Evolutionary conservation across 2,329 filamentous ascomycete species (phyloP).

Genomic region (Cordyceps tenuipes): DNA sequence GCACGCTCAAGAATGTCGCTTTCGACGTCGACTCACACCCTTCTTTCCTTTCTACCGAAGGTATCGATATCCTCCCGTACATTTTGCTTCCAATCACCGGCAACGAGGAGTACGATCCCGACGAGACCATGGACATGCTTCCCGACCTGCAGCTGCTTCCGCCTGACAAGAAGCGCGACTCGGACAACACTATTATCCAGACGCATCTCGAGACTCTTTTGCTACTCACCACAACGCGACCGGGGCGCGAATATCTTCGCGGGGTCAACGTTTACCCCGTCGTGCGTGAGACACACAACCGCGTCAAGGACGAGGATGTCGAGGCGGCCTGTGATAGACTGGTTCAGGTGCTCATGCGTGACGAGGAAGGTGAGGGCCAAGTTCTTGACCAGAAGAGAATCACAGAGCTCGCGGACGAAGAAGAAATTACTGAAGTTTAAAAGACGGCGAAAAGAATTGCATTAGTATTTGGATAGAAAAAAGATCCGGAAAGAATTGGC

Average conservation of each 20-base stretch:
- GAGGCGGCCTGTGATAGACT: conserved; percentile 78
- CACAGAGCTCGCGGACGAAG: conserved; percentile 41
- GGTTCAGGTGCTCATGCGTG: conserved; percentile 80
- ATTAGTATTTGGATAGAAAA: conserved; percentile 3
- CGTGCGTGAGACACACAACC: conserved; percentile 74
- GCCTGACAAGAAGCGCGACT: conserved; percentile 80
- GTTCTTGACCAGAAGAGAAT: conserved; percentile 32
- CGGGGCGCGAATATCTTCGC: conserved; percentile 67
- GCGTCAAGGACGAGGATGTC: conserved; percentile 70
- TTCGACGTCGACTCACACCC: conserved; percentile 73
- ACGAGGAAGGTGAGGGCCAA: conserved; percentile 48
- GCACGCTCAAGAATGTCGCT: conserved; percentile 86
- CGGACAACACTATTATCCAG: conserved; percentile 65
- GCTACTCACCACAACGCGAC: conserved; percentile 68
- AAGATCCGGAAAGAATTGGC: not conserved
- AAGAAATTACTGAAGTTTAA: conserved; percentile 49
- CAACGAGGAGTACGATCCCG: conserved; percentile 76
- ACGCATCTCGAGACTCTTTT: conserved; percentile 86
- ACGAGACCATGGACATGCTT: conserved; percentile 80
- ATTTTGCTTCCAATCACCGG: conserved; percentile 82
- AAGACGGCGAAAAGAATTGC: not conserved
- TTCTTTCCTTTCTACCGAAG: conserved; percentile 59
- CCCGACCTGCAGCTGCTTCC: conserved; percentile 84
- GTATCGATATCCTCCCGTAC: conserved; percentile 79
- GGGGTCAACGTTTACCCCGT: conserved; percentile 80